These are phyloP conservation scores for Pestalotiopsis sp. DNA, from an alignment of 2,329 filamentous ascomycete species.

Conservation along the genomic window DNA sequence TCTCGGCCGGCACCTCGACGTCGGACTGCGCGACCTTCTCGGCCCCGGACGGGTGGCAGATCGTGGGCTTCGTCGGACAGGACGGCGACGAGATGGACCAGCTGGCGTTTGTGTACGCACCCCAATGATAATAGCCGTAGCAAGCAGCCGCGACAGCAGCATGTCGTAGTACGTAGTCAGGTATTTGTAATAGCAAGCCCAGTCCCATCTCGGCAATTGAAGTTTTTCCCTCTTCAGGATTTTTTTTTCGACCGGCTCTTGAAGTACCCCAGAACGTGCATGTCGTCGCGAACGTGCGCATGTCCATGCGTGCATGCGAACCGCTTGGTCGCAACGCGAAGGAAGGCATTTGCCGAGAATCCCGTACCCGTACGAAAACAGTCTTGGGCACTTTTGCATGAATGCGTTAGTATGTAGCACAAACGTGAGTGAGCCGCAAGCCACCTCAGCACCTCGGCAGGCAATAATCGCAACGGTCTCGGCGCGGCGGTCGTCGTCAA, in stretches of 20 bases:
- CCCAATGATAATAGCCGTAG: constrained; percentile 28
- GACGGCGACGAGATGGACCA: constrained; percentile 56
- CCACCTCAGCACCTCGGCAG: not conserved
- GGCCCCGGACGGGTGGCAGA: constrained; percentile 49
- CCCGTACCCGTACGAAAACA: not conserved
- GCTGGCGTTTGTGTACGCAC: constrained; percentile 48
- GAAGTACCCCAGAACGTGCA: not conserved
- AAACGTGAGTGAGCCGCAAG: too few species aligned
- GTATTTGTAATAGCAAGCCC: not conserved
- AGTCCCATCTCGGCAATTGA: not conserved
- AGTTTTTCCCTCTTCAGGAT: not conserved
- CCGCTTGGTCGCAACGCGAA: not conserved
- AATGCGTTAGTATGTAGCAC: too few species aligned
- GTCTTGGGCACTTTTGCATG: too few species aligned
- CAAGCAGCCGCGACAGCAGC: not conserved
- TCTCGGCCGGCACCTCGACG: constrained; percentile 46
- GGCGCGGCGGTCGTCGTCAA: not conserved
- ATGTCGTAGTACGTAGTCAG: not conserved
- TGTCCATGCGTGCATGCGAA: not conserved
- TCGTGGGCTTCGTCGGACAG: constrained; percentile 54
- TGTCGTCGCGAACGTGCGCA: too few species aligned
- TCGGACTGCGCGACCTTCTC: constrained; percentile 44
- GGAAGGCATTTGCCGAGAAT: not conserved
- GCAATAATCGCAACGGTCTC: not conserved
- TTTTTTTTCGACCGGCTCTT: not conserved